These are phyloP conservation scores for Quillaja saponaria DNA, from an alignment of 306 rosid species.

Conservation along the genomic window DNA sequence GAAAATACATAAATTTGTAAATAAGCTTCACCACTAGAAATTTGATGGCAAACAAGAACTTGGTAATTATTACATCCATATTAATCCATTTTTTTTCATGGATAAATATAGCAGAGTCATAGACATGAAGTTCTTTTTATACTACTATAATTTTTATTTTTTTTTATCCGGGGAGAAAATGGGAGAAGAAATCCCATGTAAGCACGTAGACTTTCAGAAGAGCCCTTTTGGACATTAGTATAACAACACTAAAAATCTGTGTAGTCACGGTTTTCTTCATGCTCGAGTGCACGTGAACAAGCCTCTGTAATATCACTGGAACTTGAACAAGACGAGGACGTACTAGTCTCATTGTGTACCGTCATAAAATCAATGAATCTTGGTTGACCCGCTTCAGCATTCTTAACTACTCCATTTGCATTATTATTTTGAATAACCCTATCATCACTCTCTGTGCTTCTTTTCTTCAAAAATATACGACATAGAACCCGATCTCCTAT, in stretches of 20 bases:
- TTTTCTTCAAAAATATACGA: conserved; percentile 59
- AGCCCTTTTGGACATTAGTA: too few relatives aligned
- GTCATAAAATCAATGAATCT: conserved; percentile 47
- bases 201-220: too few relatives aligned
- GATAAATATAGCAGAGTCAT: conserved; percentile 9
- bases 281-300: conserved; percentile 41
- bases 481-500: conserved; percentile 78
- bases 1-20: neutral
- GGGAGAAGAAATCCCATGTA: too few relatives aligned
- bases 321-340: conserved; percentile 74
- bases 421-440: conserved; percentile 13
- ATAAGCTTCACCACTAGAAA: neutral
- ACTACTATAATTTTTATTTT: too few relatives aligned
- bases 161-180: too few relatives aligned
- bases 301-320: conserved; percentile 49
- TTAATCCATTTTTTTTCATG: conserved; percentile 16
- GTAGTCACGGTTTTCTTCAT: conserved; percentile 43
- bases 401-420: conserved; percentile 6
- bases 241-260: conserved; percentile 3
- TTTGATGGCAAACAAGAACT: conserved; percentile 2
- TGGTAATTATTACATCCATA: conserved; percentile 1
- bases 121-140: neutral
- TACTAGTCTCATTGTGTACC: conserved; percentile 30
- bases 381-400: conserved; percentile 30
- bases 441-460: conserved; percentile 34